Evolutionary conservation across 208 protist genomes (phyloP), one percentile per base, ranked within the genome.

Genomic region (Angomonas ambiguus): DNA sequence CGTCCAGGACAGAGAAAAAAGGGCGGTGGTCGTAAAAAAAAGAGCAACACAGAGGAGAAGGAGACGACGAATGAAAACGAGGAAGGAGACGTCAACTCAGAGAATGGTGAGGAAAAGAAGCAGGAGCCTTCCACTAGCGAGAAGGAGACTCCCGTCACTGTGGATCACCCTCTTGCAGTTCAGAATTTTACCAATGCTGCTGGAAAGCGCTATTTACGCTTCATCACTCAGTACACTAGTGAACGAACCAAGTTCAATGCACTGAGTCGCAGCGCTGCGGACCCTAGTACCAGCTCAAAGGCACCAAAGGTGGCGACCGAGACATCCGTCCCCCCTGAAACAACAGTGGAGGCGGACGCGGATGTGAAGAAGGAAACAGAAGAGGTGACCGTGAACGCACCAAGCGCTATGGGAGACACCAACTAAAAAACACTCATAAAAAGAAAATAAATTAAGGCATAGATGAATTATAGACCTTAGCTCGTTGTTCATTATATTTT

Each of bases 171-270:
- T 16, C 77, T 94, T 10, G 78, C 88, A 31, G 77, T 94, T 32
- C 71, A 48, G 32, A 75, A 83, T 53, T 16, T 80, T 38, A 78
- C 65, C 22, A 81, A 77, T 51, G 67, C 60, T 2, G 75, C 70
- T 10, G 83, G 80, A 1, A 90, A 86, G 71, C 88, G 88, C 0
- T 81, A 85, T 34, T 58, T 80, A 1, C 76, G 79, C 64, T 94
- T 92, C 61, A 68, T 91, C 42, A 51, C 73, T 59, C 69, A 85
- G 65, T 91, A 92, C 78, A 84, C 82, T 1, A 94, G 88, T 62
- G 88, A 94, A 67, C 67, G 88, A 16, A 79, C 70, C 2, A 82
- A 89, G 64, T 62, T 85, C 1, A 86, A 94, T 32, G 31, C 84
- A 2, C 68, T 92, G 38, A 79, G 77, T 38, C 70, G n/a, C 51